Conservation (phyloP, 2,329 filamentous ascomycete genomes). For the Aspergillus versicolor region DNA sequence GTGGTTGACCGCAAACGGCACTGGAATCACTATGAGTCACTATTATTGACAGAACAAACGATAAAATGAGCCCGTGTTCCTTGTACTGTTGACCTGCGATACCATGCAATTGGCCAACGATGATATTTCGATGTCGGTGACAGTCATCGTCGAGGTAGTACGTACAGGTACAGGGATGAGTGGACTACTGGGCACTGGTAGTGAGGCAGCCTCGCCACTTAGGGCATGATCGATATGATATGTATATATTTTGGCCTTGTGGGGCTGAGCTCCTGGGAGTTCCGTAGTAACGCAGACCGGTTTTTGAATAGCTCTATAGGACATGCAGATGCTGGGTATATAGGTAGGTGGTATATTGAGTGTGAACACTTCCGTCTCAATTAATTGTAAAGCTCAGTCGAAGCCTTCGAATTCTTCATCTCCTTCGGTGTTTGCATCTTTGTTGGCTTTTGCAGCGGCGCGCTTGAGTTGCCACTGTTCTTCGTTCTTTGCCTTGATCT, state of each 20-base stretch:
- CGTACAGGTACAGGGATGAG: not conserved
- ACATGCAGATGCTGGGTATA: constrained; percentile 1
- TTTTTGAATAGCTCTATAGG: not conserved
- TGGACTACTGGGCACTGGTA: not conserved
- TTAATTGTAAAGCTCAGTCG: constrained; percentile 29
- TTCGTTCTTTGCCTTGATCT: constrained; percentile 61
- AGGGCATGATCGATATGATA: not conserved
- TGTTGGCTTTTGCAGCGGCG: constrained; percentile 19
- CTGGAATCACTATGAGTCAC: not conserved
- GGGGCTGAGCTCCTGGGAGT: not conserved
- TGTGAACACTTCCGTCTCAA: not conserved
- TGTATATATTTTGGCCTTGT: not conserved
- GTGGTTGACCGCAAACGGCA: not conserved
- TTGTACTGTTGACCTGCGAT: not conserved
- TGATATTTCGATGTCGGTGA: not conserved
- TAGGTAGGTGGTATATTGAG: not conserved
- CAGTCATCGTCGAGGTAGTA: not conserved
- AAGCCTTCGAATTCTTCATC: constrained; percentile 60
- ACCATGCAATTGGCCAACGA: not conserved
- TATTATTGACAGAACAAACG: not conserved
- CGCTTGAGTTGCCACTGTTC: constrained; percentile 22
- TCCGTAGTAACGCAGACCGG: not conserved
- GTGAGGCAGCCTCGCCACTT: not conserved
- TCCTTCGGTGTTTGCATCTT: constrained; percentile 9
- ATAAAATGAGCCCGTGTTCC: not conserved